phyloP scores from a whole-genome alignment of 176 grass and related monocot genomes.

The Triticum urartu region DNA sequence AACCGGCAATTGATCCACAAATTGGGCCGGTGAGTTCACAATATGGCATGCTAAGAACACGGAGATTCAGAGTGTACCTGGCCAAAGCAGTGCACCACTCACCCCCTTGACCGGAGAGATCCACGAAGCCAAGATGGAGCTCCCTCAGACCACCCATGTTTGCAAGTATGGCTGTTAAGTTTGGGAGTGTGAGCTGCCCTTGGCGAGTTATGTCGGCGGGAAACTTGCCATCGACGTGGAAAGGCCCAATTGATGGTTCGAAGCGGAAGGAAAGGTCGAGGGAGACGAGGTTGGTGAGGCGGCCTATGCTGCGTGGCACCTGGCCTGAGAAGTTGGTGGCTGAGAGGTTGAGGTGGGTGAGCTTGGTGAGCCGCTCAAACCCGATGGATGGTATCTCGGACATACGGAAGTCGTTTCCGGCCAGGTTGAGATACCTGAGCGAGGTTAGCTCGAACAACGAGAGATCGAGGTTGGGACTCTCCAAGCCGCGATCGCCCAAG shows the following conservation, averaged over 20 bases:
- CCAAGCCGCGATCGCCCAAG: background rate
- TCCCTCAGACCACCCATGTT: constrained; percentile 34
- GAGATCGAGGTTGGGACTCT: background rate
- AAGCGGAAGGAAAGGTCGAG: constrained; percentile 36
- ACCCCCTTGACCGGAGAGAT: constrained; percentile 32
- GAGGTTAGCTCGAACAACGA: constrained; percentile 39
- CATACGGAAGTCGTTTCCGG: constrained; percentile 24
- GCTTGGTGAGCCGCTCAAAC: constrained; percentile 33
- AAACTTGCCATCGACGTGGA: background rate
- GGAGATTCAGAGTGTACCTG: constrained; percentile 20
- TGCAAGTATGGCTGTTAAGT: background rate
- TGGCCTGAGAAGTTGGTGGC: constrained; percentile 24
- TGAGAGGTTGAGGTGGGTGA: constrained; percentile 64
- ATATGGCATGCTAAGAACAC: constrained; percentile 27
- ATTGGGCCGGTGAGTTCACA: constrained; percentile 24
- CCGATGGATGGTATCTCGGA: constrained; percentile 8
- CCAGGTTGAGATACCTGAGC: constrained; percentile 38
- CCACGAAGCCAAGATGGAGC: constrained; percentile 35
- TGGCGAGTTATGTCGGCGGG: background rate
- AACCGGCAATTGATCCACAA: background rate
- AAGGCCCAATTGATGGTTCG: background rate
- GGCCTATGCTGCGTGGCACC: constrained; percentile 29
- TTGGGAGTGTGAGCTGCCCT: background rate
- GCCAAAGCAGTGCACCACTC: constrained; percentile 43
- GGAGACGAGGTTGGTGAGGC: constrained; percentile 27